A percentile compares a stretch with the other conserved stretches of the same genome.
Conservation (phyloP, 768 basidiomycete species). For the Lactifluus hygrophoroides region DNA sequence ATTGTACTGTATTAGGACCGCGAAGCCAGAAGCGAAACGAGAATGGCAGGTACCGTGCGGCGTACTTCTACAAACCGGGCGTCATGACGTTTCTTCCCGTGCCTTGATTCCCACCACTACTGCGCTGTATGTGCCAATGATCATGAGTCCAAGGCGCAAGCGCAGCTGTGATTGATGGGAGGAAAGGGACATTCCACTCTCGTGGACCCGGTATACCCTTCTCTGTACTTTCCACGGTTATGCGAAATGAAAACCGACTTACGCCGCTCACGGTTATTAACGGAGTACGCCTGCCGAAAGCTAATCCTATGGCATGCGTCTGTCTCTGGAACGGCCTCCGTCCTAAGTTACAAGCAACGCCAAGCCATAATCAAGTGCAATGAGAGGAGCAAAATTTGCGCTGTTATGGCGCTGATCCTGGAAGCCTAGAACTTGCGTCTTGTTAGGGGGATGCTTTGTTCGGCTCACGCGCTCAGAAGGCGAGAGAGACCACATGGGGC, state of each 20-base stretch:
- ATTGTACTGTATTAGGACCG: neutral
- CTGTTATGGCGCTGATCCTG: neutral
- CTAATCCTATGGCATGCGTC: neutral
- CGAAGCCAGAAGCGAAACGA: slow-evolving; percentile 4
- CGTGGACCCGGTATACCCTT: neutral
- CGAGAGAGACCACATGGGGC: neutral
- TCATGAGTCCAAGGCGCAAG: neutral
- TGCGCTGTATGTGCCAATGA: neutral
- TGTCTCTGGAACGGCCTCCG: neutral
- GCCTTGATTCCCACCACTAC: slow-evolving; percentile 5
- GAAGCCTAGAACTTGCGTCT: neutral
- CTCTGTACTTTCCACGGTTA: slow-evolving; percentile 6
- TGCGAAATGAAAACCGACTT: slow-evolving; percentile 4
- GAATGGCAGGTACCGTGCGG: slow-evolving; percentile 10
- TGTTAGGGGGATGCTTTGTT: too few species aligned
- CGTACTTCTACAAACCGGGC: neutral
- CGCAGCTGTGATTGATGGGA: neutral
- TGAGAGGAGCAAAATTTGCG: neutral
- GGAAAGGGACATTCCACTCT: neutral
- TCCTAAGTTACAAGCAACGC: neutral
- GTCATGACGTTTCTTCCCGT: slow-evolving; percentile 5
- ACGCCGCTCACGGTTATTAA: neutral
- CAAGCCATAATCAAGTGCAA: neutral
- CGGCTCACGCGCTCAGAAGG: neutral
- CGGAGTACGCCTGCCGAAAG: neutral